Base-by-base conservation (phyloP, 306 rosid species). In the Castanospermum australe region DNA sequence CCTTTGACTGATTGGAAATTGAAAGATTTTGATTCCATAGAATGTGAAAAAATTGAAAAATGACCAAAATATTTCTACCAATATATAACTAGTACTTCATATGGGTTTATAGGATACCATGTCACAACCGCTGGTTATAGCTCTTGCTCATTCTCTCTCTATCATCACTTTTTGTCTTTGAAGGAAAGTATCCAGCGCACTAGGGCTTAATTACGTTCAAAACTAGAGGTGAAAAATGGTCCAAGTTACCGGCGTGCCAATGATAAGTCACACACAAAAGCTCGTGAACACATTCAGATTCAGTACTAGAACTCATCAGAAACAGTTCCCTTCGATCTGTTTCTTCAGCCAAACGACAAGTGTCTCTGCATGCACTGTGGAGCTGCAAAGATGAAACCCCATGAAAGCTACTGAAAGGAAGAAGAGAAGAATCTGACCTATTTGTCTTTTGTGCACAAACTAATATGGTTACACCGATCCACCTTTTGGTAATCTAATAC, bases 391-490 rank as follows among this genome's bases (percentile, higher is more conserved):
- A 76, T 70, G 69, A 71, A 51, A 79, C 81, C 91, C 87, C 91
- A 76, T 85, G 94, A 92, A 92, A 88, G 91, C 67, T 60, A 62
- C 78, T 76, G 41, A 45, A 44, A 68, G n/a, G n/a, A n/a, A 48
- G 33, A 10, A 33, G 38, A 60, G 65, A 81, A 85, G 87, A 90
- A 88, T 86, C 85, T 64, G 73, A 70, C 41, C 74, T 76, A 71
- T 84, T 92, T 92, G 93, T 90, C 94, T 87, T 88, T 92, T 84
- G n/a, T 85, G 89, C 81, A 88, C 91, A 67, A 85, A 92, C 84
- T 83, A 76, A 74, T 5, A 86, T 81, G 82, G 54, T 42, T 78
- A 66, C 86, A 56, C 36, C 79, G 38, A 78, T 80, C 87, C 81
- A 84, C 88, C 88, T 82, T 87, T 60, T 60, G 17, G 35, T 90